phyloP scores from a whole-genome alignment of 768 basidiomycete genomes.

The Macrolepiota fuliginosa region DNA sequence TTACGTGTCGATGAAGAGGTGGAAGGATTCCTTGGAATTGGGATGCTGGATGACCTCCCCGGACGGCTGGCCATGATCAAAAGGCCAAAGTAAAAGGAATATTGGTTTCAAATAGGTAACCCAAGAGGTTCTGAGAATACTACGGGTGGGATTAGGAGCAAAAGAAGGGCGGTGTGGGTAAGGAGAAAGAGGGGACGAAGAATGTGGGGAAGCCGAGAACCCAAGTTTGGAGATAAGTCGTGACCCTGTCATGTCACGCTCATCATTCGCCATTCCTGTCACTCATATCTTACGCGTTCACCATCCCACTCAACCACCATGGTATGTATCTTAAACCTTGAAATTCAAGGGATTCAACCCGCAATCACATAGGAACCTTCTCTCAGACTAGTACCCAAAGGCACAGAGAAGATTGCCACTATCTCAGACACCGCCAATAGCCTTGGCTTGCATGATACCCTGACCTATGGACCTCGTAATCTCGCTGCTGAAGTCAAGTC shows the following conservation, averaged over 20 bases:
- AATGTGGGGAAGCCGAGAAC: slow-evolving; percentile 1
- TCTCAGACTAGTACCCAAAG: slow-evolving; percentile 61
- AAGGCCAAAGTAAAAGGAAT: neutral
- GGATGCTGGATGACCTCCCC: slow-evolving; percentile 65
- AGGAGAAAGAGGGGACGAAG: neutral
- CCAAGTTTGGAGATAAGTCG: slow-evolving; percentile 3
- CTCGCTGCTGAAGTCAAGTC: slow-evolving; percentile 74
- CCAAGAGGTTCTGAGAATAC: neutral
- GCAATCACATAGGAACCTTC: slow-evolving; percentile 41
- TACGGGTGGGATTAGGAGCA: neutral
- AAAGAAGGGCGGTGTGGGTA: neutral
- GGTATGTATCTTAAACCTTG: slow-evolving; percentile 16
- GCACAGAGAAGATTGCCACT: slow-evolving; percentile 56
- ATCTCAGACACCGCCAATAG: slow-evolving; percentile 66
- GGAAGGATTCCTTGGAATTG: slow-evolving; percentile 52
- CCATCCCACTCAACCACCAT: slow-evolving; percentile 24
- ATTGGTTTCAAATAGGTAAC: neutral
- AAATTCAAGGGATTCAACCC: neutral
- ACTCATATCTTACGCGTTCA: slow-evolving; percentile 23
- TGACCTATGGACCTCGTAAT: slow-evolving; percentile 81
- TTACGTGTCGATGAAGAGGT: slow-evolving; percentile 50
- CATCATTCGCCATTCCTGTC: slow-evolving; percentile 11
- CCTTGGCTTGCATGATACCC: slow-evolving; percentile 84
- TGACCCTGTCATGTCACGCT: slow-evolving; percentile 12
- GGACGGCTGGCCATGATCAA: slow-evolving; percentile 37